A percentile compares a stretch with the other conserved stretches of the same genome.
Evolutionary conservation across 192 early-diverging fungal genomes (phyloP).

Genomic region (Rhizophagus clarus): DNA sequence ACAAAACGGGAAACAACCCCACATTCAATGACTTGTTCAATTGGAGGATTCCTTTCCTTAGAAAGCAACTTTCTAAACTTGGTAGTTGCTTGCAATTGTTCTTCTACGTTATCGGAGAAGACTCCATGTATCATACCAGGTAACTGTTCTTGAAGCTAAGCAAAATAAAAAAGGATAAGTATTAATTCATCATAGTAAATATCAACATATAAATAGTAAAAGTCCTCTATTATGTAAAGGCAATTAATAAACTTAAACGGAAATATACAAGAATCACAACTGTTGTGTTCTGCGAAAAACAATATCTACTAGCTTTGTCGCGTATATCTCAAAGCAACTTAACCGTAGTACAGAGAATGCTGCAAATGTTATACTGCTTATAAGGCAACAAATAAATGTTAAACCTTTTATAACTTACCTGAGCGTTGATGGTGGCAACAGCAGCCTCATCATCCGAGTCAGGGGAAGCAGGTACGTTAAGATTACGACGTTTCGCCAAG

Average conservation of each 20-base stretch:
- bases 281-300: neutral
- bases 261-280: neutral
- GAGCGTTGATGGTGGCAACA: slow-evolving; percentile 49
- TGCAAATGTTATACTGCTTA: slow-evolving; percentile 9
- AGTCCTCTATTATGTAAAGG: neutral
- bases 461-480: slow-evolving; percentile 61
- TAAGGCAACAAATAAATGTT: neutral
- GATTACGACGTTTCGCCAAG: slow-evolving; percentile 90
- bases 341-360: neutral
- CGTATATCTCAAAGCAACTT: neutral
- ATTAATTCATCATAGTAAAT: neutral
- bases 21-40: slow-evolving; percentile 92
- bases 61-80: slow-evolving; percentile 95
- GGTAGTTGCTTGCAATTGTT: slow-evolving; percentile 79
- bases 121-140: slow-evolving; percentile 79
- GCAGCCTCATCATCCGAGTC: slow-evolving; percentile 81
- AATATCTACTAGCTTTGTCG: neutral
- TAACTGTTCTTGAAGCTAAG: slow-evolving; percentile 74
- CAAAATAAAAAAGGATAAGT: neutral
- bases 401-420: slow-evolving; percentile 47
- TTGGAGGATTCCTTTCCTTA: slow-evolving; percentile 93
- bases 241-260: neutral
- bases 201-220: neutral
- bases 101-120: slow-evolving; percentile 75
- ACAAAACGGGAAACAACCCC: slow-evolving; percentile 95